Evolutionary conservation across 768 basidiomycete genomes (phyloP), one percentile per base, ranked within the genome.

Genomic region (Cystoderma amianthinum): DNA sequence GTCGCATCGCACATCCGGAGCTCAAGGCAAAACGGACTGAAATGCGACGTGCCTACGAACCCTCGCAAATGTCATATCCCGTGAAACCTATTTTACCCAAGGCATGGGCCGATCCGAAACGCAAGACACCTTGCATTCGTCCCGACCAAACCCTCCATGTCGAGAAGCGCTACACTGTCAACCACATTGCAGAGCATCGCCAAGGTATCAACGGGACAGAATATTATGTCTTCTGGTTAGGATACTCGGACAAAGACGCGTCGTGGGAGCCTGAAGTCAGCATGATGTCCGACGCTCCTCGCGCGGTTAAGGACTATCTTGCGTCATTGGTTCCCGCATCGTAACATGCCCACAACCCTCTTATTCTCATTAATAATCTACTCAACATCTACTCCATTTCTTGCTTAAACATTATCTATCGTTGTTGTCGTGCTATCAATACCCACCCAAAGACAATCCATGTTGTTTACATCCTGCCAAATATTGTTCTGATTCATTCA

Each of bases 241-340:
- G 80, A 0, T 83, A 81, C 51, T 38, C 63, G 0, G 60, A 65
- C 4, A 54, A 59, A 1, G 68, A 74, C 18, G 75, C 70, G 7
- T 76, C 79, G 20, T 82, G 81, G 81, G 80, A 82, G 49, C 70
- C 68, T 7, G 72, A 71, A 48, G 41, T 35, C 5, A 53, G 53
- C 3, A 61, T 83, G 22, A 34, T 60, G 43, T 59, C 68, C 36
- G 80, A 82, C 54, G 74, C 74, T 5, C 75, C 78, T 0, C 25
- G 22, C 0, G 49, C 60, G 0, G 62, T 83, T 22, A 44, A 56
- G 32, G 70, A 65, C 21, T 82, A 76, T 47, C 45, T 62, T 7
- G 25, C 25, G 7, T 28, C 25, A n/a, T 28, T 28, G 25, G 7
- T n/a, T n/a, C n/a, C n/a, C n/a, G n/a, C n/a, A n/a, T n/a, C n/a